Conservation (phyloP, 805 yeast species). For the Candida wancherniae region DNA sequence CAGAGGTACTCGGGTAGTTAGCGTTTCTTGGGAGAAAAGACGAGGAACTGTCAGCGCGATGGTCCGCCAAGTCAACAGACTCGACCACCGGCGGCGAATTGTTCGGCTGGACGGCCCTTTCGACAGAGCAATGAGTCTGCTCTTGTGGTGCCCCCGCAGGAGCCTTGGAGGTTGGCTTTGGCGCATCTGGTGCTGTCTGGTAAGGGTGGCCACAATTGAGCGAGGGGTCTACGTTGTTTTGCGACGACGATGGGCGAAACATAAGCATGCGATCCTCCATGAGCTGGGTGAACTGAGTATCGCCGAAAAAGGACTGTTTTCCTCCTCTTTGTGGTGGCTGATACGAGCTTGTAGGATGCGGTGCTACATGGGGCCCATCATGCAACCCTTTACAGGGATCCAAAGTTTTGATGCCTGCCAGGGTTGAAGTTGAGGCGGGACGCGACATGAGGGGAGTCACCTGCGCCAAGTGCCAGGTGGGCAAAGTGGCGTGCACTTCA, state of each 20-base stretch:
- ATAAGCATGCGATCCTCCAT: slow-evolving; percentile 15
- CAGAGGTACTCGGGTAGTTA: slow-evolving; percentile 4
- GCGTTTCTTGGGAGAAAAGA: slow-evolving; percentile 12
- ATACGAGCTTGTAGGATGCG: slow-evolving; percentile 10
- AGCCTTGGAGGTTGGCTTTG: slow-evolving; percentile 1
- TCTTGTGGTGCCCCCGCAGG: too few relatives aligned
- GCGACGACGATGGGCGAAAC: slow-evolving; percentile 15
- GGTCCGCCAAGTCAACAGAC: slow-evolving; percentile 2
- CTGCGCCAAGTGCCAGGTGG: too few relatives aligned
- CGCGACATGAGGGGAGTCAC: too few relatives aligned
- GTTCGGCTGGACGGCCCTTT: too few relatives aligned
- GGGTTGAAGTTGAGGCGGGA: too few relatives aligned
- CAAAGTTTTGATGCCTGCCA: too few relatives aligned
- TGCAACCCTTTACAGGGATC: slow-evolving; percentile 12
- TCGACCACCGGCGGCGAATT: neutral
- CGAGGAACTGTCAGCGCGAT: slow-evolving; percentile 8
- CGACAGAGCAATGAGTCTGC: too few relatives aligned
- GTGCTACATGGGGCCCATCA: slow-evolving; percentile 13
- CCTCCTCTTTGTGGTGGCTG: slow-evolving; percentile 2
- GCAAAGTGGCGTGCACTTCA: too few relatives aligned
- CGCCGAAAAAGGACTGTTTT: slow-evolving; percentile 10
- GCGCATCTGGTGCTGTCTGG: slow-evolving; percentile 8
- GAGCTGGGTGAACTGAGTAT: slow-evolving; percentile 13
- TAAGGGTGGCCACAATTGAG: slow-evolving; percentile 13
- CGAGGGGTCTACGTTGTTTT: slow-evolving; percentile 13